Evolutionary conservation across 75 land plant species (phyloP).

Genomic region (Selaginella tamariscina): DNA sequence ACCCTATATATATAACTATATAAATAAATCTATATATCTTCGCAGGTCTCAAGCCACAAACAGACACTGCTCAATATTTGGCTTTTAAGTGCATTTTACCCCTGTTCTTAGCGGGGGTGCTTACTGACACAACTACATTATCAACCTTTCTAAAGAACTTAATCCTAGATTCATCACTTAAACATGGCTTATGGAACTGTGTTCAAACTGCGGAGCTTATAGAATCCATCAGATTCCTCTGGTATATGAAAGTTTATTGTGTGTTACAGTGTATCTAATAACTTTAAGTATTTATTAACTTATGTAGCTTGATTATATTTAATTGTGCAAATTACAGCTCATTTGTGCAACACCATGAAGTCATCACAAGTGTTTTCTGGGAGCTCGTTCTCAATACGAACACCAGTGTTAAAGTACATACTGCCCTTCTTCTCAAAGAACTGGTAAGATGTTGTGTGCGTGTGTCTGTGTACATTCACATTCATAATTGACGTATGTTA

Average conservation of each 20-base stretch:
- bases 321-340: conserved; percentile 40
- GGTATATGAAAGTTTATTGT: no score
- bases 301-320: neutral
- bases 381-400: conserved; percentile 84
- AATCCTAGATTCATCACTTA: conserved; percentile 36
- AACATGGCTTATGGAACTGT: conserved; percentile 35
- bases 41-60: conserved; percentile 64
- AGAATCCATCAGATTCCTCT: conserved; percentile 79
- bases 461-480: no score
- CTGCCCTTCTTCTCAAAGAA: conserved; percentile 66
- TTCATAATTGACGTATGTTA: no score
- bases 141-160: conserved; percentile 50
- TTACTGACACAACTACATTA: conserved; percentile 37
- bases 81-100: conserved; percentile 67
- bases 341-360: conserved; percentile 71
- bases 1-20: no score
- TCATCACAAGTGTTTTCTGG: conserved; percentile 71
- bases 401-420: conserved; percentile 53
- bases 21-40: no score
- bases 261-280: no score
- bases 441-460: conserved; percentile 54
- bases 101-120: conserved; percentile 60
- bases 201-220: conserved; percentile 44
- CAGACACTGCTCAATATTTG: conserved; percentile 46
- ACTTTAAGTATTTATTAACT: no score